Evolutionary conservation across 108 stramenopile species (phyloP).

Genomic region (Skeletonema tropicum): DNA sequence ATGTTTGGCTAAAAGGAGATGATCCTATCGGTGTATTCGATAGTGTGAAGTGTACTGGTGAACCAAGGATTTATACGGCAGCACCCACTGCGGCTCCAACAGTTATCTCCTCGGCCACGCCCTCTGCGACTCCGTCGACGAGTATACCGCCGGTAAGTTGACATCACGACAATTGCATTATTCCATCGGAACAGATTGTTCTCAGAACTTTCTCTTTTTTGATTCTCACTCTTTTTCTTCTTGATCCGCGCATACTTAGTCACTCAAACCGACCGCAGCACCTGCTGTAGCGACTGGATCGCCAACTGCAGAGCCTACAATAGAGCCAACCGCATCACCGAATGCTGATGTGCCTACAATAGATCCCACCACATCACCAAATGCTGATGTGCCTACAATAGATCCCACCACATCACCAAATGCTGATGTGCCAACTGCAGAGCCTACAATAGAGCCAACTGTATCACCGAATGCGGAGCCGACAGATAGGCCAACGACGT

Average conservation of each 20-base stretch:
- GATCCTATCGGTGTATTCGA: constrained; percentile 2
- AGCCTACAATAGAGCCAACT: background rate
- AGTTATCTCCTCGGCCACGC: too few relatives aligned
- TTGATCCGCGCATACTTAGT: background rate
- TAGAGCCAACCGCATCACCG: background rate
- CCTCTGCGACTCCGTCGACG: background rate
- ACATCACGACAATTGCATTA: too few relatives aligned
- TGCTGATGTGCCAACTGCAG: background rate
- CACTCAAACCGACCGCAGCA: background rate
- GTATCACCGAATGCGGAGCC: background rate
- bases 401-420: too few relatives aligned
- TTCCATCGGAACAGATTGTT: too few relatives aligned
- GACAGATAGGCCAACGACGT: too few relatives aligned
- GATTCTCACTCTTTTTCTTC: background rate
- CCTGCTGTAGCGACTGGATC: background rate
- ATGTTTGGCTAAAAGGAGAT: background rate
- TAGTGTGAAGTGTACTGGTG: background rate
- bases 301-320: background rate
- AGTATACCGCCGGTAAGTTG: background rate
- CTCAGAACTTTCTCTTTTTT: background rate
- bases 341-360: background rate
- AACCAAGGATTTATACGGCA: background rate
- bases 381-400: background rate
- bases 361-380: background rate
- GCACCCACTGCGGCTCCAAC: background rate